Evolutionary conservation across 257 asterid species (phyloP).

Genomic region (Haberlea rhodopensis): DNA sequence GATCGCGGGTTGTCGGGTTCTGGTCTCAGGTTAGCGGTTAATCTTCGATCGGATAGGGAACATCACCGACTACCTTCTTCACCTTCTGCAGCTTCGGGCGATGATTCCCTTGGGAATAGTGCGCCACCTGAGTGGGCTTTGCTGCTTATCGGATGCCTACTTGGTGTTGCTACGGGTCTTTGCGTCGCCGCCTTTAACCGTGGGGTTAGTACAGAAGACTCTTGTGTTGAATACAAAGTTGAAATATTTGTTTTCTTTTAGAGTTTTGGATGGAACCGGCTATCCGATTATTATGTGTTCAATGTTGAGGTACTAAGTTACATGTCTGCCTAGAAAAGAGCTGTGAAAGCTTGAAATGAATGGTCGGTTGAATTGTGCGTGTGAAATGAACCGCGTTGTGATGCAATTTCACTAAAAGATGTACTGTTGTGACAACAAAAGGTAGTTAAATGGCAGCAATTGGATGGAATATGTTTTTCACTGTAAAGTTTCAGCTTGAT

Average conservation of each 20-base stretch:
- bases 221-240: no score
- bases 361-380: not conserved
- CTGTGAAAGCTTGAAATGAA: not conserved
- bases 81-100: constrained; percentile 38
- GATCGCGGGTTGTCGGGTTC: constrained; percentile 50
- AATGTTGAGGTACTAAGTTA: not conserved
- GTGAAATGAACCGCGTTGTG: not conserved
- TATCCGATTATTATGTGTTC: not conserved
- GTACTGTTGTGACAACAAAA: constrained; percentile 1
- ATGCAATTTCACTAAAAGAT: constrained; percentile 4
- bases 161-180: constrained; percentile 93
- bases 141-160: constrained; percentile 85
- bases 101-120: constrained; percentile 69
- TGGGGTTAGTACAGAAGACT: constrained; percentile 64
- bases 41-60: constrained; percentile 33
- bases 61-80: constrained; percentile 37
- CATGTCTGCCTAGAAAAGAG: not conserved
- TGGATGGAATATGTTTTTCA: constrained; percentile 16
- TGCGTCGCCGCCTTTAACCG: no score
- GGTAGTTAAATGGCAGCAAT: constrained; percentile 22
- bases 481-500: not conserved
- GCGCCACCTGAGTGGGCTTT: constrained; percentile 99
- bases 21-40: constrained; percentile 44
- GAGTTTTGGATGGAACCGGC: not conserved
- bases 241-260: not conserved